Evolutionary conservation across 768 basidiomycete genomes (phyloP), one percentile per base, ranked within the genome.

Genomic region (Boletus vermiculosoides): DNA sequence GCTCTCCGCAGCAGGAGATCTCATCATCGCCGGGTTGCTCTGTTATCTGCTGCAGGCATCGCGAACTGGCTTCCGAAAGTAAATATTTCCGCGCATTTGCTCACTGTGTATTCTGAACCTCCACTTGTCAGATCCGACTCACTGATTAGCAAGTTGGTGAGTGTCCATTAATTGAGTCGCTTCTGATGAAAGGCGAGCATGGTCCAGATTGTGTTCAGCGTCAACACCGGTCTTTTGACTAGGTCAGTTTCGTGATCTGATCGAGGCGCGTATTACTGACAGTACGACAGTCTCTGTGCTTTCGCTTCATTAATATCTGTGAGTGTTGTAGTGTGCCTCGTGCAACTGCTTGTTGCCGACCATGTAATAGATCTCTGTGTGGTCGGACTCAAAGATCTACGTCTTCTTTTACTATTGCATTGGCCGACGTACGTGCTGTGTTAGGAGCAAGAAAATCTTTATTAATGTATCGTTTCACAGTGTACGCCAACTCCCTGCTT

Each of bases 401-500:
- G 80, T 84, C 45, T 68, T 76, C 2, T 86, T 85, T 68, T 86
- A 80, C 66, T 85, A 83, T 59, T 80, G 77, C 64, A 77, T 84
- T 39, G 83, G 84, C 22, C 76, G 83, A 52, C 66, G 84, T 86
- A 65, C 63, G 83, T 78, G 9, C 15, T 10, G 11, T 39, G 12
- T 31, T 12, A 5, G 23, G 16, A n/a, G 28, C 16, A 30, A 33
- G 22, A 2, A 40, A 10, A 40, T n/a, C 2, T 11, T n/a, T 23
- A 20, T 53, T 55, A 10, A 61, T 22, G 9, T 5, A 20, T 28
- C 22, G 39, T 12, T 40, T 13, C 9, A 1, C 45, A 84, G 83
- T 85, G 5, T 85, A 84, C 64, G 79, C 80, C 40, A 85, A 84
- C 64, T 78, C 82, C 5, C 78, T 85, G n/a, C 76, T 85, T 11